These are phyloP conservation scores for Ormosia emarginata DNA, from an alignment of 306 rosid species.

Conservation along the genomic window DNA sequence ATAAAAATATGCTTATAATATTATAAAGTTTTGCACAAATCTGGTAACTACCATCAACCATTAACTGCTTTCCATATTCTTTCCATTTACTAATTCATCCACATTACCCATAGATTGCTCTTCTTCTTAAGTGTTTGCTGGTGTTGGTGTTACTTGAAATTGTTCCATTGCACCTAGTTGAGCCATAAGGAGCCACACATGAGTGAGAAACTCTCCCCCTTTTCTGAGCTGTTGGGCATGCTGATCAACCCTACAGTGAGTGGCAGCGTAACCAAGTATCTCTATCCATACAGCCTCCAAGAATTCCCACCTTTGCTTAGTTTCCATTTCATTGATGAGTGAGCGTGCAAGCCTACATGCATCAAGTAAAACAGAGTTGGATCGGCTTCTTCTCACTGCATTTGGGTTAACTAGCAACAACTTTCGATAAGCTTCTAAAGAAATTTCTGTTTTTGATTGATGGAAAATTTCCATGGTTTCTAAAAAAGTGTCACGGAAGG, in stretches of 20 bases:
- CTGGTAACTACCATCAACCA: neutral
- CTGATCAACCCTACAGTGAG: neutral
- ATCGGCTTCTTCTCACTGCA: neutral
- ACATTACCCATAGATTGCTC: neutral
- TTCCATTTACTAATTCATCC: neutral
- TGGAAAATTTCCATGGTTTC: too few species aligned
- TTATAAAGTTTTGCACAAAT: too few species aligned
- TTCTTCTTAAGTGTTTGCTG: neutral
- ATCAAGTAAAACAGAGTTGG: neutral
- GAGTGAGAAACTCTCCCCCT: slow-evolving; percentile 17
- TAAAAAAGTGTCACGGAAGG: neutral
- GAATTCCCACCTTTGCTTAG: neutral
- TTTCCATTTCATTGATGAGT: neutral
- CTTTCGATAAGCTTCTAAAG: neutral
- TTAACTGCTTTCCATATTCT: neutral
- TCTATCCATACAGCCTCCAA: neutral
- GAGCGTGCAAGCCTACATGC: neutral
- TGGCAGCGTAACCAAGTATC: neutral
- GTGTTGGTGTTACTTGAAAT: neutral
- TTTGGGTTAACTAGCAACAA: neutral
- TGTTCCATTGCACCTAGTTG: slow-evolving; percentile 12
- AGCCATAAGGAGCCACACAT: slow-evolving; percentile 18
- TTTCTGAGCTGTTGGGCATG: slow-evolving; percentile 17
- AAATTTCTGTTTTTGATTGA: too few species aligned
- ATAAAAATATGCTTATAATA: too few species aligned